Conservation (phyloP, 164 flowering plant genomes). For the Santalum album region DNA sequence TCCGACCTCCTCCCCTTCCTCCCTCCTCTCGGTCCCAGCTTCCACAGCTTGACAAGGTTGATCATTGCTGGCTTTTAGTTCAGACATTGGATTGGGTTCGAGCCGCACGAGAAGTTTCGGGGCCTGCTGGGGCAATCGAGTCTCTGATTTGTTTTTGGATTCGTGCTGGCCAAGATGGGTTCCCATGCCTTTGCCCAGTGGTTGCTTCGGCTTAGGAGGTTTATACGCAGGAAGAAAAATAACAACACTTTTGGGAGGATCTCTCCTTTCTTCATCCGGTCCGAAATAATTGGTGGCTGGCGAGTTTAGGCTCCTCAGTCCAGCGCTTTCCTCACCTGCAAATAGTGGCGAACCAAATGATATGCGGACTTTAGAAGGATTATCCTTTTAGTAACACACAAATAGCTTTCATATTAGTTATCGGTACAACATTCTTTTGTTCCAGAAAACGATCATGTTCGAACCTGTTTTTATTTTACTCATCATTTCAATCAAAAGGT, state of each 20-base stretch:
- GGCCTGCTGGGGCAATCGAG: conserved; percentile 35
- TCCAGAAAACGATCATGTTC: too few relatives aligned
- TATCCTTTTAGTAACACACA: too few relatives aligned
- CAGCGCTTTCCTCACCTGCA: conserved; percentile 16
- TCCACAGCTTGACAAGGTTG: conserved; percentile 12
- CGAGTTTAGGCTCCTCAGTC: conserved; percentile 6
- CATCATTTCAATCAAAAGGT: too few relatives aligned
- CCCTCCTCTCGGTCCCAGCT: conserved; percentile 4
- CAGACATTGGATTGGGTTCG: conserved; percentile 20
- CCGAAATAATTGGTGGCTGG: too few relatives aligned
- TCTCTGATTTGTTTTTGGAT: conserved; percentile 12
- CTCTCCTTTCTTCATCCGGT: conserved; percentile 7
- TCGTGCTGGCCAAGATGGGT: conserved; percentile 6
- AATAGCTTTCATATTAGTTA: too few relatives aligned
- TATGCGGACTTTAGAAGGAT: too few relatives aligned
- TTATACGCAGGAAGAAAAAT: conserved; percentile 11
- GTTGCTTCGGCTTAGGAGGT: conserved; percentile 7
- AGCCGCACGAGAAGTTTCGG: conserved; percentile 52
- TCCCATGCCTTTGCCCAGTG: conserved; percentile 11
- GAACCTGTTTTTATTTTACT: too few relatives aligned
- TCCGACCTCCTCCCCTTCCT: conserved; percentile 11
- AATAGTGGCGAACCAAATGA: conserved; percentile 4
- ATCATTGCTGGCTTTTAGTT: conserved; percentile 16
- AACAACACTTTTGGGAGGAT: neutral
- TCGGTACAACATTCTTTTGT: too few relatives aligned